Base-by-base conservation (phyloP, 495 filamentous ascomycete species). In the Symbiotaphrina buchneri region DNA sequence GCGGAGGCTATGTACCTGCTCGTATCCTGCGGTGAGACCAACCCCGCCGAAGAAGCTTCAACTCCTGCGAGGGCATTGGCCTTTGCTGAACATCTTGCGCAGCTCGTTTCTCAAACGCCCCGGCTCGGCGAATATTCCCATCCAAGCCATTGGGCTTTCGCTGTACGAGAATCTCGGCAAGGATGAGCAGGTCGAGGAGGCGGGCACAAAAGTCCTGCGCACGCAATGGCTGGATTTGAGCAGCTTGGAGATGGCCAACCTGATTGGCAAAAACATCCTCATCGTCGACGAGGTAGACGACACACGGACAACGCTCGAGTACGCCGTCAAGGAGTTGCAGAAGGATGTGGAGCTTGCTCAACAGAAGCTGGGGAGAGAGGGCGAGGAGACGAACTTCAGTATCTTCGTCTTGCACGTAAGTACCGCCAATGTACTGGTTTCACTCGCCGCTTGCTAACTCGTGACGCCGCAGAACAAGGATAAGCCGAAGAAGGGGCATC, bases 231-330 rank as follows among this genome's bases (percentile, higher is more conserved):
- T 99, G 26, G 87, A 99, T 51, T 60, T 99, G 37, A 72, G 64
- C 43, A 76, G 74, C 25, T 61, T 95, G 23, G 73, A 84, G 47
- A 94, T 92, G 68, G 63, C 72, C 47, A 87, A 80, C 55, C 52
- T 99, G 45, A 75, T 99, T 37, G 87, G 87, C 47, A 93, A 93
- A 69, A 81, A 84, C 50, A 78, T 99, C 33, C 62, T 99, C 28
- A 99, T 99, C 39, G 90, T 99, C 4, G 87, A 99, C 45, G 87
- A 99, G 62, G 87, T 99, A 7, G 87, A 99, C 49, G 87, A 99
- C 51, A 95, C 87, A 18, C 68, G 87, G 40, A 99, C 87, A 10
- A 99, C 87, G 4, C 61, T 99, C 30, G 81, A 95, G 51, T 99
- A 95, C 44, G 90, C 90, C 19, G 85, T 99, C 23, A 70, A 72